phyloP scores from a whole-genome alignment of 306 rosid species.

The Prunus mongolica region DNA sequence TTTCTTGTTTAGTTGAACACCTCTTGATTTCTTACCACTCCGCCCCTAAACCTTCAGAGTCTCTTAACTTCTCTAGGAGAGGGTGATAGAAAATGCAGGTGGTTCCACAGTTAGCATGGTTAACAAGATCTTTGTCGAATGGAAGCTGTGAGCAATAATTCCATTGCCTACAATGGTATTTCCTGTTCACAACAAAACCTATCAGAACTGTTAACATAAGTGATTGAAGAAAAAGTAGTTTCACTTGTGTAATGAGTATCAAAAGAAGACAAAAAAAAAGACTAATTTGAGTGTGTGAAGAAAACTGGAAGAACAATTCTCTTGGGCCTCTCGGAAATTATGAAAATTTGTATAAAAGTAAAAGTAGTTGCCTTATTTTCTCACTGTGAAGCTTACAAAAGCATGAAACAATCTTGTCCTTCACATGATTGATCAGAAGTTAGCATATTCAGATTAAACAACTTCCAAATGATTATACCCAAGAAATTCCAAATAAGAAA shows the following conservation, averaged over 20 bases:
- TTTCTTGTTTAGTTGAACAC: background rate
- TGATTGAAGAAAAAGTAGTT: background rate
- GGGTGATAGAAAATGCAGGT: background rate
- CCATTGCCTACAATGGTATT: background rate
- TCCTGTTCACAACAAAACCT: background rate
- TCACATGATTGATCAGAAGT: background rate
- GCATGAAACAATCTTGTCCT: background rate
- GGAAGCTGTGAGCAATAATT: background rate
- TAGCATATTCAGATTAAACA: background rate
- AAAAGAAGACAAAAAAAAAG: background rate
- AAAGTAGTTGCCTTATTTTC: background rate
- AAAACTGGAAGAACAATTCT: background rate
- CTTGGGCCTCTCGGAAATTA: background rate
- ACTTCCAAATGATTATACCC: background rate
- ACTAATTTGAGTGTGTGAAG: conserved; percentile 5
- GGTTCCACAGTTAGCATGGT: background rate
- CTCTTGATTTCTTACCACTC: conserved; percentile 1
- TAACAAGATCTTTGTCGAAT: background rate
- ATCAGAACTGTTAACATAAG: background rate
- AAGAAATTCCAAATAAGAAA: background rate
- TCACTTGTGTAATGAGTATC: background rate
- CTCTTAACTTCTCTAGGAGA: background rate
- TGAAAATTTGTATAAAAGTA: background rate
- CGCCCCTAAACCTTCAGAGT: background rate
- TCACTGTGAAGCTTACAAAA: conserved; percentile 2